phyloP scores from a whole-genome alignment of 2,329 filamentous ascomycete genomes.

The Diaporthe eres region DNA sequence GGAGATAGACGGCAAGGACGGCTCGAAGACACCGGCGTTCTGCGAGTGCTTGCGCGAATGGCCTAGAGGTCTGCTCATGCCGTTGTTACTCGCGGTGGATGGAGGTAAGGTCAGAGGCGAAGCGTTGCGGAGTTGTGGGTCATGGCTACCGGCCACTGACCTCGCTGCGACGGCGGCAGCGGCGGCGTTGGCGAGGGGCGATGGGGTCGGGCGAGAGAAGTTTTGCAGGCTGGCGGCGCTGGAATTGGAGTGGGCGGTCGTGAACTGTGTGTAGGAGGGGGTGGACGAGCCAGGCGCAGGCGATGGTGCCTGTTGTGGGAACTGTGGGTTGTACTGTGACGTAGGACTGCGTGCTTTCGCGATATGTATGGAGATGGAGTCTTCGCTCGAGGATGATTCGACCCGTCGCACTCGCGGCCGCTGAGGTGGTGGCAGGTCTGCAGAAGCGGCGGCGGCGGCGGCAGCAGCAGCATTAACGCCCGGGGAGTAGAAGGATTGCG shows the following conservation, averaged over 20 bases:
- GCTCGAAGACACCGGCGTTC: conserved; percentile 83
- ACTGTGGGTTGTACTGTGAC: conserved; percentile 40
- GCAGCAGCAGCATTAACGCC: conserved; percentile 47
- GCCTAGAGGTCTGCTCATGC: conserved; percentile 48
- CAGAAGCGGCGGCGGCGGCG: conserved; percentile 50
- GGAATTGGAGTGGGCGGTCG: conserved; percentile 59
- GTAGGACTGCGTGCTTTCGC: conserved; percentile 59
- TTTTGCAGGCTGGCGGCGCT: conserved; percentile 67
- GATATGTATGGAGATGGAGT: conserved; percentile 50
- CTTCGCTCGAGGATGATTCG: conserved; percentile 63
- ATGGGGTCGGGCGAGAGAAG: conserved; percentile 69
- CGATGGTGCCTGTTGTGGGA: conserved; percentile 45
- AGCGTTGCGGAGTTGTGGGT: conserved; percentile 50
- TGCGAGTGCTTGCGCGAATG: conserved; percentile 78
- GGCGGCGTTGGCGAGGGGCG: conserved; percentile 49
- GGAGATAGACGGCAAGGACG: conserved; percentile 75
- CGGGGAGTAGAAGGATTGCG: conserved; percentile 44
- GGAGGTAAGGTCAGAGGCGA: conserved; percentile 60
- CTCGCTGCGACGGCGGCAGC: conserved; percentile 46
- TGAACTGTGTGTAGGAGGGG: conserved; percentile 64
- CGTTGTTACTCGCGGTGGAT: conserved; percentile 51
- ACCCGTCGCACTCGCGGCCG: conserved; percentile 58
- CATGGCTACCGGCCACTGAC: conserved; percentile 43
- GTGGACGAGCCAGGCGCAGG: conserved; percentile 50
- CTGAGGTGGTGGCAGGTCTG: conserved; percentile 43